Evolutionary conservation across 805 yeast genomes (phyloP).

Genomic region (Crinitomyces ghanaensis): DNA sequence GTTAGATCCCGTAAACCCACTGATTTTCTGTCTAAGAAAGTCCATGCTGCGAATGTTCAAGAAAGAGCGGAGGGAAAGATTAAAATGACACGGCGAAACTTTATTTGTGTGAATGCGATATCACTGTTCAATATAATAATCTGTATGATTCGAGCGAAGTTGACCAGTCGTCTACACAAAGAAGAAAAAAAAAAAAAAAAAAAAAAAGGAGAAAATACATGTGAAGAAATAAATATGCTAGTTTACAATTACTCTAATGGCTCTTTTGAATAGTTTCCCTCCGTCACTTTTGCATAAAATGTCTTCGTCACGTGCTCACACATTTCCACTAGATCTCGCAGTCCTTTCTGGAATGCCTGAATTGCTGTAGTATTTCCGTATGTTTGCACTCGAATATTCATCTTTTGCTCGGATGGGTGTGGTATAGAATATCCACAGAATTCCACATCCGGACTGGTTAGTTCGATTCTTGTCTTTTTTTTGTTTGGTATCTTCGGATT

Average conservation of each 20-base stretch:
- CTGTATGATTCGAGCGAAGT: no score
- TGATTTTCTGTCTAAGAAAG: slow-evolving; percentile 22
- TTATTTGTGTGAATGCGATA: no score
- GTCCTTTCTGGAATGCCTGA: slow-evolving; percentile 86
- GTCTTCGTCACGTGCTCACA: slow-evolving; percentile 81
- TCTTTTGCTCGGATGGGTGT: slow-evolving; percentile 86
- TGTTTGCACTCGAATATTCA: slow-evolving; percentile 89
- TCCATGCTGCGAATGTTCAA: slow-evolving; percentile 18
- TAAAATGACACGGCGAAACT: no score
- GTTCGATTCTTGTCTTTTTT: neutral
- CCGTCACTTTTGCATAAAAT: no score
- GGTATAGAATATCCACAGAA: slow-evolving; percentile 98
- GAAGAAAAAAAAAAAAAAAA: no score
- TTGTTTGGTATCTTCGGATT: neutral
- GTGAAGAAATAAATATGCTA: no score
- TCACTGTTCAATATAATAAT: no score
- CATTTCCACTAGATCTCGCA: slow-evolving; percentile 69
- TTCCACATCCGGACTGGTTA: slow-evolving; percentile 70
- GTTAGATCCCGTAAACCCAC: slow-evolving; percentile 18
- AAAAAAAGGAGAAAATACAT: no score
- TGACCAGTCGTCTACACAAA: no score
- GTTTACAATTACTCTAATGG: no score
- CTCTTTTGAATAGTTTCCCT: no score
- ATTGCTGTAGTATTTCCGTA: slow-evolving; percentile 76
- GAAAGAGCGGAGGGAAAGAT: neutral